phyloP scores from a whole-genome alignment of 331 rosid species.

The Saraca asoca region DNA sequence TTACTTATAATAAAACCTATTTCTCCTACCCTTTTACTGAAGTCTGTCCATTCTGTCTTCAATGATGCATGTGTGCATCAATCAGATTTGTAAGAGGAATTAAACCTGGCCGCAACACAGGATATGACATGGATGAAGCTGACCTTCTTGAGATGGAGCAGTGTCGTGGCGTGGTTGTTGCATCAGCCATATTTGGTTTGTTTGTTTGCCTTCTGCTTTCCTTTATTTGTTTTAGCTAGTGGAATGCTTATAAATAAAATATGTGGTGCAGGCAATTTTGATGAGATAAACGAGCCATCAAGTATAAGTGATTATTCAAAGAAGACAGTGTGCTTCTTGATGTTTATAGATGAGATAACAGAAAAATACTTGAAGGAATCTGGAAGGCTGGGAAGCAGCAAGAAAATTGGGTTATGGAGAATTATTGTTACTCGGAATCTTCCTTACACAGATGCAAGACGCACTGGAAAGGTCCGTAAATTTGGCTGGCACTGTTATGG shows the following conservation, averaged over 20 bases:
- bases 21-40: slow-evolving; percentile 27
- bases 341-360: slow-evolving; percentile 83
- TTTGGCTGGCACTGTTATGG: slow-evolving; percentile 22
- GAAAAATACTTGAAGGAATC: slow-evolving; percentile 59
- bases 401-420: slow-evolving; percentile 86
- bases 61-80: slow-evolving; percentile 32
- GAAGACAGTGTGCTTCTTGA: slow-evolving; percentile 80
- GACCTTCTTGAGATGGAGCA: slow-evolving; percentile 79
- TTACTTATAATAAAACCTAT: neutral
- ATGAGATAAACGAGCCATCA: slow-evolving; percentile 76
- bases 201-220: slow-evolving; percentile 34
- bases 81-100: slow-evolving; percentile 77
- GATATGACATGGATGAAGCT: slow-evolving; percentile 76
- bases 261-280: slow-evolving; percentile 71
- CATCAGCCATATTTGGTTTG: slow-evolving; percentile 87
- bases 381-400: slow-evolving; percentile 55
- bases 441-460: slow-evolving; percentile 81
- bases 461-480: slow-evolving; percentile 76
- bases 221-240: slow-evolving; percentile 24
- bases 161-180: slow-evolving; percentile 85
- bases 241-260: slow-evolving; percentile 33
- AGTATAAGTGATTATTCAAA: slow-evolving; percentile 65
- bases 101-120: slow-evolving; percentile 82
- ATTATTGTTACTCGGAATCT: slow-evolving; percentile 66
- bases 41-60: slow-evolving; percentile 33